Evolutionary conservation across 495 filamentous ascomycete species (phyloP).

Genomic region (Penicillium alfredii): DNA sequence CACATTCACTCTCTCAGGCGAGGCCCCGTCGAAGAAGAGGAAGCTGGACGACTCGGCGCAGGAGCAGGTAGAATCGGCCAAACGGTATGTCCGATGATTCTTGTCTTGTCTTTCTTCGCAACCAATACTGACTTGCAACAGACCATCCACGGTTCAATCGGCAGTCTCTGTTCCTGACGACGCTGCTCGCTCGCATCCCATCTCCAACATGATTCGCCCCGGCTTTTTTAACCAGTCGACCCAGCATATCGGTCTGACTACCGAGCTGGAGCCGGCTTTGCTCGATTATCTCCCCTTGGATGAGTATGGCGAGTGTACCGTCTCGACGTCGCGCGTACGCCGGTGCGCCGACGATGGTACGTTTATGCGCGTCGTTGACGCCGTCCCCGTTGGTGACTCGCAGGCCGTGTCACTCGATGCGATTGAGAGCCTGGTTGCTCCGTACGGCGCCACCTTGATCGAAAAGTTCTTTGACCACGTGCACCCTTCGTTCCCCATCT

Average conservation of each 20-base stretch:
- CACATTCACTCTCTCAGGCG: slow-evolving; percentile 43
- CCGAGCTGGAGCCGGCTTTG: slow-evolving; percentile 46
- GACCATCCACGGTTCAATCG: slow-evolving; percentile 21
- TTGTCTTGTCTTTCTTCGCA: too few relatives aligned
- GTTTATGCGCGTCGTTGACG: slow-evolving; percentile 59
- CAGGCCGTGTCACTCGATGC: slow-evolving; percentile 62
- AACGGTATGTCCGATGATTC: slow-evolving; percentile 39
- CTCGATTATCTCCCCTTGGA: slow-evolving; percentile 43
- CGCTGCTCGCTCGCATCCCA: slow-evolving; percentile 19
- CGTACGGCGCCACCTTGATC: slow-evolving; percentile 73
- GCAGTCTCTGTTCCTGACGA: slow-evolving; percentile 18
- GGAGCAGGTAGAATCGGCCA: slow-evolving; percentile 32
- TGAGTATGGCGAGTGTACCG: slow-evolving; percentile 35
- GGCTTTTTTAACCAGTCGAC: slow-evolving; percentile 42
- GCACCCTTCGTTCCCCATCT: slow-evolving; percentile 85
- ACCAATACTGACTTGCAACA: slow-evolving; percentile 12
- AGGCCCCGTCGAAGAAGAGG: slow-evolving; percentile 67
- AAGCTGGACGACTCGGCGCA: slow-evolving; percentile 45
- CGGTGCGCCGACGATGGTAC: slow-evolving; percentile 77
- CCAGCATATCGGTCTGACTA: slow-evolving; percentile 49
- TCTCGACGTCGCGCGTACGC: slow-evolving; percentile 49
- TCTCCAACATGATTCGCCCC: slow-evolving; percentile 28
- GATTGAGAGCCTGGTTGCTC: slow-evolving; percentile 76
- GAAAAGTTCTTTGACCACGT: slow-evolving; percentile 84
- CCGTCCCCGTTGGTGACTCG: slow-evolving; percentile 30